Evolutionary conservation across 2,329 filamentous ascomycete genomes (phyloP), one percentile per base, ranked within the genome.

Genomic region (Calonectria naviculata): DNA sequence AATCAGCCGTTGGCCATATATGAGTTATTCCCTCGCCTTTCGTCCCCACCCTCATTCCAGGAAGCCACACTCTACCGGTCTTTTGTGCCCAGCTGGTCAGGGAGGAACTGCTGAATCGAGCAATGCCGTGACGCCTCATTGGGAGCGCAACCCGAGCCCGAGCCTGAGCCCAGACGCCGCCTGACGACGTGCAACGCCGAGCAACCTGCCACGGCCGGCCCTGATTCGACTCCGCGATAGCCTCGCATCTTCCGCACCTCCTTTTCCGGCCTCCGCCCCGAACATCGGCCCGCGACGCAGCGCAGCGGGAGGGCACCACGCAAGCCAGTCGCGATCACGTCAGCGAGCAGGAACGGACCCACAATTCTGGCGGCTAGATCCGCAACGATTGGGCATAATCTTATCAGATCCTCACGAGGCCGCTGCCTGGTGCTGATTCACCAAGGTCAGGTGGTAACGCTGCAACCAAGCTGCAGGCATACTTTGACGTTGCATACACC

Each of bases 371-470:
- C 75, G 75, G 75, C 42, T 77, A 74, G 71, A 77, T 78, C 75
- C 75, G 75, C 70, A 28, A 29, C 71, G 26, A 77, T 77, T 77
- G 75, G 75, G 68, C 52, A 58, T 67, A 21, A 77, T 77, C 76
- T 77, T 78, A 77, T 77, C 76, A 75, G 76, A 77, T 77, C 63
- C 56, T 65, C 65, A 36, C 29, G 56, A 62, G 46, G 63, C 71
- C 65, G 66, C 68, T 65, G 49, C 62, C 70, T 58, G 52, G 10
- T 70, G 44, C 62, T 65, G 52, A 44, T 41, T 49, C 36, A 66
- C 31, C 61, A 29, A 41, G 42, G 64, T 66, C 47, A 47, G 41
- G 64, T 58, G 38, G 56, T 56, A 31, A 46, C 42, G 44, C 24
- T 34, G 52, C 26, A 47, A 60, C 65, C 65, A 29, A 24, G 15